These are phyloP conservation scores for Selaginella tamariscina DNA, from an alignment of 75 land plant genomes.

Conservation along the genomic window DNA sequence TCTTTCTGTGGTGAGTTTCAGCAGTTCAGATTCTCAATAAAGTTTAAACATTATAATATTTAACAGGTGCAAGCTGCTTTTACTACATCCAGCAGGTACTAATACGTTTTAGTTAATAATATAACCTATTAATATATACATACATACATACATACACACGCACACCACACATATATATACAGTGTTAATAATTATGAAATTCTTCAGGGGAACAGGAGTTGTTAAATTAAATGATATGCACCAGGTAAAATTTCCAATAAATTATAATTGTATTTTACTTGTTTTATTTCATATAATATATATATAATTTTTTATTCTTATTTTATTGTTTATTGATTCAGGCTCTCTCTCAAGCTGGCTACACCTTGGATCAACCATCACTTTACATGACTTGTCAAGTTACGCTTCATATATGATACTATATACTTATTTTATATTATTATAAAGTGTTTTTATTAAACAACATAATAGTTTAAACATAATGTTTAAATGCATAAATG, in stretches of 20 bases:
- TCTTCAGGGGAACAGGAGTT: not conserved
- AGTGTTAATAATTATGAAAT: not conserved
- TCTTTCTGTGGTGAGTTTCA: constrained; percentile 19
- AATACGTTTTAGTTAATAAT: not conserved
- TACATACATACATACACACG: too few relatives aligned
- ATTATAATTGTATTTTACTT: not conserved
- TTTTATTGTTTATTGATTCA: not conserved
- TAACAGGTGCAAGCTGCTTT: not conserved
- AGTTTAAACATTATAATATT: not conserved
- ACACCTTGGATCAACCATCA: constrained; percentile 68
- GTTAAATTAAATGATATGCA: not conserved
- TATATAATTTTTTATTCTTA: not conserved
- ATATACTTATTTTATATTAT: too few relatives aligned
- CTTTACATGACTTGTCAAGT: constrained; percentile 73
- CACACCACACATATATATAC: not conserved
- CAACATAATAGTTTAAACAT: constrained; percentile 5
- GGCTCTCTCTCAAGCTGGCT: constrained; percentile 59
- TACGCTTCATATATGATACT: too few relatives aligned
- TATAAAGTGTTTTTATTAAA: not conserved
- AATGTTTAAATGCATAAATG: not conserved
- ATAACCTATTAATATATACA: too few relatives aligned
- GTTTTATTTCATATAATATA: not conserved
- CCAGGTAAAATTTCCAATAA: not conserved
- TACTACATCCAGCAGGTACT: not conserved
- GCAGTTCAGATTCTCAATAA: not conserved